A percentile compares a stretch with the other conserved stretches of the same genome.
Conservation (phyloP, 805 yeast genomes). For the Blastobotrys parvus region DNA sequence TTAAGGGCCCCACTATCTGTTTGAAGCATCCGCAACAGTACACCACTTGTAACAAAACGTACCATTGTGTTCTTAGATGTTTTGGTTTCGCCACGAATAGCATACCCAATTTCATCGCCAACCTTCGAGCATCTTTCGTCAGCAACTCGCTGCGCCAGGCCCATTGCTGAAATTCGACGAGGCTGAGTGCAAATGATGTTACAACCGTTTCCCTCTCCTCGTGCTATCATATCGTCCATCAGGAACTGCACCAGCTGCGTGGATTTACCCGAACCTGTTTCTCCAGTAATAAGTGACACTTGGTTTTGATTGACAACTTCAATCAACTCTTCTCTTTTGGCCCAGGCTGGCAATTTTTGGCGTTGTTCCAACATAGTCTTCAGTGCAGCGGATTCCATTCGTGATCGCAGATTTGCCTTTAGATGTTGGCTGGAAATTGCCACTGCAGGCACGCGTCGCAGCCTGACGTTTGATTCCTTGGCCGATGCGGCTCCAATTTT, state of each 20-base stretch:
- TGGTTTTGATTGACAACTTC: slow-evolving; percentile 47
- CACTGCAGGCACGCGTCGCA: no score
- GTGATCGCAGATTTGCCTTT: no score
- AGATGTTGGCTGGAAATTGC: no score
- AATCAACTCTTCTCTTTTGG: slow-evolving; percentile 48
- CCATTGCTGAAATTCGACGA: slow-evolving; percentile 89
- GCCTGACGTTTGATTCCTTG: slow-evolving; percentile 6
- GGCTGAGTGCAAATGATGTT: slow-evolving; percentile 87
- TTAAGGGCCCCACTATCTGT: slow-evolving; percentile 31
- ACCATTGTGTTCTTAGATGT: slow-evolving; percentile 54
- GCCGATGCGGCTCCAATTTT: background rate
- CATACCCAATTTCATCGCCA: slow-evolving; percentile 80
- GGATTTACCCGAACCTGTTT: slow-evolving; percentile 95
- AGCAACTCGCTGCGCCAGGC: slow-evolving; percentile 86
- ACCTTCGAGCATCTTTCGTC: slow-evolving; percentile 61
- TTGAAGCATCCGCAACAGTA: slow-evolving; percentile 77
- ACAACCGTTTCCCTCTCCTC: slow-evolving; percentile 38
- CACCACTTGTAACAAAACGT: slow-evolving; percentile 91
- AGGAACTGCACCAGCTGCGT: slow-evolving; percentile 91
- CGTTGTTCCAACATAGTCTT: slow-evolving; percentile 39
- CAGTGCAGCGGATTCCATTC: slow-evolving; percentile 25
- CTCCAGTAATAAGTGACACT: slow-evolving; percentile 83
- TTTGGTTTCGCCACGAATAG: slow-evolving; percentile 83
- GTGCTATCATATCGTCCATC: slow-evolving; percentile 49
- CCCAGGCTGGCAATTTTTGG: slow-evolving; percentile 75